Conservation (phyloP, 192 early-diverging fungal species). For the Martensiomyces pterosporus region DNA sequence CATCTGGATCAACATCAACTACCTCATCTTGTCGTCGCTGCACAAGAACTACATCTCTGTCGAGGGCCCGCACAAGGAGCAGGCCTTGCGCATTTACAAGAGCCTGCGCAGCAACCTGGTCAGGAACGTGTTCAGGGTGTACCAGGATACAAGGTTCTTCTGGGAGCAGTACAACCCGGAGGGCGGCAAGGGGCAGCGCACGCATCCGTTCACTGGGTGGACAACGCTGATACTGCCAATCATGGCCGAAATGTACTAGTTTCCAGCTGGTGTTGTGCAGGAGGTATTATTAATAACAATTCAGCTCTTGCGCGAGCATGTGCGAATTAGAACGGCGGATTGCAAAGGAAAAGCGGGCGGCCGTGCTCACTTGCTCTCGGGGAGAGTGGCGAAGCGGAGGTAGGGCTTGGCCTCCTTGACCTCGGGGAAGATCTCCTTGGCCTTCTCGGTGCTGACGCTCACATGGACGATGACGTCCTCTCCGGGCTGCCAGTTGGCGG, state of each 20-base stretch:
- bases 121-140: slow-evolving; percentile 70
- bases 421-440: slow-evolving; percentile 78
- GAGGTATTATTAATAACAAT: no score
- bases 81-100: slow-evolving; percentile 68
- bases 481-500: slow-evolving; percentile 86
- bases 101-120: slow-evolving; percentile 73
- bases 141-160: slow-evolving; percentile 70
- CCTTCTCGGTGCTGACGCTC: slow-evolving; percentile 76
- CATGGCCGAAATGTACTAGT: slow-evolving; percentile 75
- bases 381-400: slow-evolving; percentile 59
- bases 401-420: slow-evolving; percentile 81
- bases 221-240: slow-evolving; percentile 75
- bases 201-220: slow-evolving; percentile 97
- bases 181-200: slow-evolving; percentile 70
- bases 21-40: slow-evolving; percentile 70
- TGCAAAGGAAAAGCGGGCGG: no score
- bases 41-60: slow-evolving; percentile 57
- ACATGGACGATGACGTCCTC: slow-evolving; percentile 91
- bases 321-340: no score
- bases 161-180: slow-evolving; percentile 89
- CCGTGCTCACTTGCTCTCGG: slow-evolving; percentile 10
- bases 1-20: slow-evolving; percentile 92
- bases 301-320: no score
- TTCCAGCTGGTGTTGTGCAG: no score
- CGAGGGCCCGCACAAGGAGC: slow-evolving; percentile 64